Conservation (phyloP, 257 asterid species). For the Salvia hispanica region DNA sequence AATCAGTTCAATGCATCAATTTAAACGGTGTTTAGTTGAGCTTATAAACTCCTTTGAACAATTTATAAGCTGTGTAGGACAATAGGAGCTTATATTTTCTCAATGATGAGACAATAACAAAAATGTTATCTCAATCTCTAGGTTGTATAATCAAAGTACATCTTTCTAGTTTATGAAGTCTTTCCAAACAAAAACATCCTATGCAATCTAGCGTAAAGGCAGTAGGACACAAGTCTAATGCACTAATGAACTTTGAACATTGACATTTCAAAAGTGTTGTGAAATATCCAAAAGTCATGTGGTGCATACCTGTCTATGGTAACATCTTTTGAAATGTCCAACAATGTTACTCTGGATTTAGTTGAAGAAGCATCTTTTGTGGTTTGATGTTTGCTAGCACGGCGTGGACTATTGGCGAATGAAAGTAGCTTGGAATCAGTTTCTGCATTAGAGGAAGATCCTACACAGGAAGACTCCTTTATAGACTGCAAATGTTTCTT, state of each 20-base stretch:
- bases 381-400: constrained; percentile 30
- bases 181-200: neutral
- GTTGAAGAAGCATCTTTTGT: constrained; percentile 39
- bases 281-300: constrained; percentile 16
- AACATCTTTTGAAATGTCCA: constrained; percentile 36
- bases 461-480: constrained; percentile 53
- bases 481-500: constrained; percentile 51
- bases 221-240: neutral
- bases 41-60: too few species aligned
- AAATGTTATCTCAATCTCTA: neutral
- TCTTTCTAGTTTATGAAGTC: constrained; percentile 5
- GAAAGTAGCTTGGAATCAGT: constrained; percentile 64
- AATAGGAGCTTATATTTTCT: too few species aligned
- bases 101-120: neutral
- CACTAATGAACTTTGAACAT: constrained; percentile 4
- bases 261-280: neutral
- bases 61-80: too few species aligned
- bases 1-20: too few species aligned
- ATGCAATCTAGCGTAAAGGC: neutral
- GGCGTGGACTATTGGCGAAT: constrained; percentile 61
- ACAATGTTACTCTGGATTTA: constrained; percentile 39
- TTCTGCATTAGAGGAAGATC: constrained; percentile 52
- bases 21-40: too few species aligned
- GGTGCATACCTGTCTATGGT: constrained; percentile 58
- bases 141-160: neutral